Conservation (phyloP, 225 moss, liverwort and hornwort genomes). For the Marchantia paleacea region DNA sequence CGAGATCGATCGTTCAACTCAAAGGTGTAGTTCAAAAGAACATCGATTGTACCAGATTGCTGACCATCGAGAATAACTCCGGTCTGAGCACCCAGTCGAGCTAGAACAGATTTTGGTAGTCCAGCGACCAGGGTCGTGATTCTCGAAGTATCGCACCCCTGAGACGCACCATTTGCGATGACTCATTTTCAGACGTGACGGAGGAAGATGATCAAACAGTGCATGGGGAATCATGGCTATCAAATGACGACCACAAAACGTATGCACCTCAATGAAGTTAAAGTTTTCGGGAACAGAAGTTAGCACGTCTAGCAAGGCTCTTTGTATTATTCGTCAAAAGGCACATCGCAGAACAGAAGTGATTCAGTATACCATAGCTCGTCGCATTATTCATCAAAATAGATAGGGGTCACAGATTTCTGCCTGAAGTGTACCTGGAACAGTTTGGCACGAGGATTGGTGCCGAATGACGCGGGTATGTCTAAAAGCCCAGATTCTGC, state of each 20-base stretch:
- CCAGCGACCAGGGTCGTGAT: slow-evolving; percentile 57
- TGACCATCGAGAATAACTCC: slow-evolving; percentile 58
- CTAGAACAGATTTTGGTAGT: slow-evolving; percentile 66
- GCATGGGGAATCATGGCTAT: too few species aligned
- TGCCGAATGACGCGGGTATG: slow-evolving; percentile 46
- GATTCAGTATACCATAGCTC: too few species aligned
- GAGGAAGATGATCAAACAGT: too few species aligned
- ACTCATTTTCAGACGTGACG: too few species aligned
- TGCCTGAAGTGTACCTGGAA: slow-evolving; percentile 29
- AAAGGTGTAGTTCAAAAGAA: neutral
- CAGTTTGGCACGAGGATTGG: slow-evolving; percentile 60
- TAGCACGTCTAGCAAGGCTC: too few species aligned
- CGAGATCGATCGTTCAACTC: neutral
- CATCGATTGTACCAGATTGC: slow-evolving; percentile 40
- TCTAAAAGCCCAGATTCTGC: slow-evolving; percentile 58
- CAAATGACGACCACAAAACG: too few species aligned
- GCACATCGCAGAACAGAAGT: too few species aligned
- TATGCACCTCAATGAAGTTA: too few species aligned
- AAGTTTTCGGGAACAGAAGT: too few species aligned
- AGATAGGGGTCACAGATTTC: too few species aligned
- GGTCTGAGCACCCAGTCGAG: slow-evolving; percentile 56
- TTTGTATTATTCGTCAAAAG: too few species aligned
- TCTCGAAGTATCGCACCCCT: slow-evolving; percentile 58
- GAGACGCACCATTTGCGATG: neutral
- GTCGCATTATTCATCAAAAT: too few species aligned